Evolutionary conservation across 257 asterid species (phyloP), one percentile per base, ranked within the genome.

Genomic region (Lycium barbarum): DNA sequence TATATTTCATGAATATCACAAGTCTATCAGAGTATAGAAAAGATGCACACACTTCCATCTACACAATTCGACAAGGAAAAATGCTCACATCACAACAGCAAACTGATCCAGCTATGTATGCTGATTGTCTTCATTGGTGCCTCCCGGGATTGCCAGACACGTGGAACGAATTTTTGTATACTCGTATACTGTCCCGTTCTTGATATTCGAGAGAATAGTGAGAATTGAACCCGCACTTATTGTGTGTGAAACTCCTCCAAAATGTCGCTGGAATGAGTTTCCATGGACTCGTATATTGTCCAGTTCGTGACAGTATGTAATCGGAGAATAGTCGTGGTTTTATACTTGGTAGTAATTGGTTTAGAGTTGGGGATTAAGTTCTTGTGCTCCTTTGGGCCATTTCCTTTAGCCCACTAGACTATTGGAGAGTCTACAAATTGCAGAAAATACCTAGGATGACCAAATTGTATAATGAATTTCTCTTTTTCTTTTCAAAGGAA

Each of bases 71-170:
- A 0, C 96, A 93, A 3, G 98, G 98, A 1, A 90, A 91, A 70
- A 87, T 90, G 83, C 80, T 93, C 6, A 92, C 93, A 0, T 82
- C 90, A 0, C 93, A 92, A 78, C 96, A 93, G 47, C 91, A 91
- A 81, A 91, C 94, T 2, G 93, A 94, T 79, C 98, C 94, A 1
- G 88, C 89, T 49, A 91, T 83, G 0, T 94, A 57, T 18, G 94
- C 98, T 2, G 97, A 94, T 53, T 94, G 97, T 84, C 93, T 94
- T 10, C 98, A 94, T 40, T 94, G 98, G 98, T 94, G 98, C 83
- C 93, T 94, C 12, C 98, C 97, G 0, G 97, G 98, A 1, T 74
- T 94, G 88, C 98, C 97, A 14, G 98, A 93, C 51, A 90, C 91
- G 0, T 94, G 98, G 98, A 94, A 94, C 18, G 94, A 94, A 89